Percentiles rank a stretch among this genome's conserved stretches.
phyloP scores from a whole-genome alignment of 139 green algal genomes.

The Ulvella scutata region DNA sequence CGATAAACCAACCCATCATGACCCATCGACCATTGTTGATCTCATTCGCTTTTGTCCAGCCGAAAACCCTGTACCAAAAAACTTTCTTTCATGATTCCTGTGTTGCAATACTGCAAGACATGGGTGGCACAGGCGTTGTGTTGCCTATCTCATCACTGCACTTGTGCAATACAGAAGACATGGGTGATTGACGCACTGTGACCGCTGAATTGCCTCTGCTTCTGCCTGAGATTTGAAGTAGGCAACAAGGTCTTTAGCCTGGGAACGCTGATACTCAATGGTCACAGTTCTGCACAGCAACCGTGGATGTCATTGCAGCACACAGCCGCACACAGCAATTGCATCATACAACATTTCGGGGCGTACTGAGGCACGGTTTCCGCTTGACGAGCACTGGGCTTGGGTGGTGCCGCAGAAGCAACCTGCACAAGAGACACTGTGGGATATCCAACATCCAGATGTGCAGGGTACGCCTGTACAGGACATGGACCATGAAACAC shows the following conservation, averaged over 20 bases:
- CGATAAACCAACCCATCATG: slow-evolving; percentile 89
- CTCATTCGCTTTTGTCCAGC: slow-evolving; percentile 82
- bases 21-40: slow-evolving; percentile 91
- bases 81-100: not conserved
- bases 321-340: too few species aligned
- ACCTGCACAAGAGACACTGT: not conserved
- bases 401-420: not conserved
- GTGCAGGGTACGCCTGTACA: too few species aligned
- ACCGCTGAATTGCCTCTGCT: slow-evolving; percentile 3
- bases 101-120: not conserved
- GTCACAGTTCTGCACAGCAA: slow-evolving; percentile 26
- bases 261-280: slow-evolving; percentile 72
- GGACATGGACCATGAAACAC: too few species aligned
- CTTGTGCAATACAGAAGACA: not conserved
- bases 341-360: too few species aligned
- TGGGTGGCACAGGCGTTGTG: not conserved
- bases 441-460: too few species aligned
- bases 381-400: too few species aligned
- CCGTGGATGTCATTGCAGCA: not conserved
- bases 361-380: not conserved
- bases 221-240: slow-evolving; percentile 60
- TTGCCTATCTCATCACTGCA: not conserved
- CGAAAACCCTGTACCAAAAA: slow-evolving; percentile 50
- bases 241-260: slow-evolving; percentile 78
- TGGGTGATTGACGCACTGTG: not conserved